A percentile compares a stretch with the other conserved stretches of the same genome.
Evolutionary conservation across 352 stramenopile genomes (phyloP).

Genomic region (Phytophthora brassicae): DNA sequence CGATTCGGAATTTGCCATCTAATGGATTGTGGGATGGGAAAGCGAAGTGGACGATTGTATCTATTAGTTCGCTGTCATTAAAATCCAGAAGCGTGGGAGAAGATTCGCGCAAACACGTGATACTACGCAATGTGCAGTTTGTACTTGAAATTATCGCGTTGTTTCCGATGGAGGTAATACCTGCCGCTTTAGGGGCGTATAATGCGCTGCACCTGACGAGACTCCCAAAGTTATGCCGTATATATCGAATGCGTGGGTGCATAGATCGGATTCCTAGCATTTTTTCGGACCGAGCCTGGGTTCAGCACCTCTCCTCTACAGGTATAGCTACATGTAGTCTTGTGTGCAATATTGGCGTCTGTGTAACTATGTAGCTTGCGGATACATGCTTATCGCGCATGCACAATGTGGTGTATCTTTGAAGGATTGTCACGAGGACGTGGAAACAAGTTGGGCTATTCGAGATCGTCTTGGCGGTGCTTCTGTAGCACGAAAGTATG

Average conservation of each 20-base stretch:
- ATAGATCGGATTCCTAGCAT: slow-evolving; percentile 55
- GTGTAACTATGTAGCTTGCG: slow-evolving; percentile 63
- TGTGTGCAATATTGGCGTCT: slow-evolving; percentile 43
- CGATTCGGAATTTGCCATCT: background rate
- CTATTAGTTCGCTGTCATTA: slow-evolving; percentile 18
- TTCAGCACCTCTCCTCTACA: slow-evolving; percentile 62
- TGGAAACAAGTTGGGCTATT: slow-evolving; percentile 68
- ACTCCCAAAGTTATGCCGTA: slow-evolving; percentile 56
- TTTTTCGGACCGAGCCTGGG: slow-evolving; percentile 47
- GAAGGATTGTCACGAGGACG: slow-evolving; percentile 41
- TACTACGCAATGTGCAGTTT: slow-evolving; percentile 38
- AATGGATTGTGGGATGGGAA: slow-evolving; percentile 12
- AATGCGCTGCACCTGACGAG: slow-evolving; percentile 65
- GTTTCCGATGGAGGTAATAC: slow-evolving; percentile 60
- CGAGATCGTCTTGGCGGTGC: slow-evolving; percentile 53
- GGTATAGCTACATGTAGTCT: slow-evolving; percentile 62
- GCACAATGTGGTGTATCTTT: slow-evolving; percentile 54
- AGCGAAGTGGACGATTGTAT: slow-evolving; percentile 28
- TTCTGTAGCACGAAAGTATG: slow-evolving; percentile 55
- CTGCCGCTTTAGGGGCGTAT: slow-evolving; percentile 32
- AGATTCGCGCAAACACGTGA: background rate
- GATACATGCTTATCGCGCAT: slow-evolving; percentile 75
- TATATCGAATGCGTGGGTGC: slow-evolving; percentile 47
- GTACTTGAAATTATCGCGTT: slow-evolving; percentile 53
- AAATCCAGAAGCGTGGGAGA: slow-evolving; percentile 4